These are phyloP conservation scores for Cyclotella kingstonii DNA, from an alignment of 108 stramenopile genomes.

Conservation along the genomic window DNA sequence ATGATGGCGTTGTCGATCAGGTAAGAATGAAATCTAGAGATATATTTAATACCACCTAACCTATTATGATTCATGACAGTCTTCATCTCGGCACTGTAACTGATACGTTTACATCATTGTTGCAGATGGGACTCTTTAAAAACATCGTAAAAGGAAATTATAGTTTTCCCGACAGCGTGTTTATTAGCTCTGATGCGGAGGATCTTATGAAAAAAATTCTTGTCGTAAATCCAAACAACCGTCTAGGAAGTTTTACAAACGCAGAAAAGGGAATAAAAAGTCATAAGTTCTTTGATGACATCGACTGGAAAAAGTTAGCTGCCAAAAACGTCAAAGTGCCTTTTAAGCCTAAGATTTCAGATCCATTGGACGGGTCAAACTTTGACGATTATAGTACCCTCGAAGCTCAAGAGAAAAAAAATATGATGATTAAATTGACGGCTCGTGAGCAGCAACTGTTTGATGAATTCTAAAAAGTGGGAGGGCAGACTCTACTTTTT, in stretches of 20 bases:
- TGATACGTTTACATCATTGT: too few species aligned
- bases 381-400: conserved; percentile 78
- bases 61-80: background rate
- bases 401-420: conserved; percentile 36
- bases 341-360: conserved; percentile 82
- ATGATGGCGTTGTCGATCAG: conserved; percentile 67
- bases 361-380: conserved; percentile 87
- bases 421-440: conserved; percentile 22
- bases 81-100: too few species aligned
- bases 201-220: conserved; percentile 71
- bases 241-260: conserved; percentile 75
- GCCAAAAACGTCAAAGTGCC: conserved; percentile 82
- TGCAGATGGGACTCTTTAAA: conserved; percentile 68
- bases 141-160: conserved; percentile 72
- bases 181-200: conserved; percentile 31
- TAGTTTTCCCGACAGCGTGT: conserved; percentile 43
- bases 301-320: conserved; percentile 63
- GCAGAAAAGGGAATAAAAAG: conserved; percentile 71
- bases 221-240: conserved; percentile 50
- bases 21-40: background rate
- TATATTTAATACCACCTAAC: background rate
- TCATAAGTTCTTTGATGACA: conserved; percentile 77
- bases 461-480: conserved; percentile 25
- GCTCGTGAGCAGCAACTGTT: conserved; percentile 38
- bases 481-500: background rate